phyloP scores from a whole-genome alignment of 2,329 filamentous ascomycete genomes.

The Cryoendolithus antarcticus region DNA sequence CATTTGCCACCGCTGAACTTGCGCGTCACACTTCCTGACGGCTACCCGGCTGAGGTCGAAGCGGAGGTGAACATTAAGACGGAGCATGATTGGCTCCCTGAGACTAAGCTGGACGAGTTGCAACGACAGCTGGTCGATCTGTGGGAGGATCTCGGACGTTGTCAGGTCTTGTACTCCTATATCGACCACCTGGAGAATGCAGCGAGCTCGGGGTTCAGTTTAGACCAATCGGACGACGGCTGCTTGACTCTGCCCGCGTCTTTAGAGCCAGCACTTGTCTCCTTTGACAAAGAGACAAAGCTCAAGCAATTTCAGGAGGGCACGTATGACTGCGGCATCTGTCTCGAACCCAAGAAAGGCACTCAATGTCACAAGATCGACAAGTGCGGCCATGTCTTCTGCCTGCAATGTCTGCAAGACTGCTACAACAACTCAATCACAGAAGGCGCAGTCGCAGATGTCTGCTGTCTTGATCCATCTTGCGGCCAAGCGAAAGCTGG shows the following conservation, averaged over 20 bases:
- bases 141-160: conserved; percentile 49
- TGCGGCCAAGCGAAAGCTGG: conserved; percentile 53
- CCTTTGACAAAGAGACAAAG: conserved; percentile 65
- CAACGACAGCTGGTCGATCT: conserved; percentile 35
- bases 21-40: conserved; percentile 39
- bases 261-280: conserved; percentile 58
- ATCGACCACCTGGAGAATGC: conserved; percentile 49
- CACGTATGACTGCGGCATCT: conserved; percentile 81
- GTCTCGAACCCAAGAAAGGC: conserved; percentile 86
- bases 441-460: conserved; percentile 66
- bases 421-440: conserved; percentile 83
- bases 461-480: conserved; percentile 67
- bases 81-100: conserved; percentile 41
- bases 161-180: conserved; percentile 46
- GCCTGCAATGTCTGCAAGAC: conserved; percentile 70
- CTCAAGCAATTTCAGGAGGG: conserved; percentile 65
- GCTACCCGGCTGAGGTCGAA: conserved; percentile 41
- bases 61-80: conserved; percentile 39
- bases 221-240: conserved; percentile 28
- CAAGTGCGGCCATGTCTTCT: conserved; percentile 85
- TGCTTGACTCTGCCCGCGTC: conserved; percentile 36
- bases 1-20: conserved; percentile 46
- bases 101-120: conserved; percentile 31
- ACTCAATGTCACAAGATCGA: conserved; percentile 66
- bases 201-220: conserved; percentile 42